Evolutionary conservation across 73 alveolate species (phyloP), one percentile per base, ranked within the genome.

Genomic region (Halteria grandinella): DNA sequence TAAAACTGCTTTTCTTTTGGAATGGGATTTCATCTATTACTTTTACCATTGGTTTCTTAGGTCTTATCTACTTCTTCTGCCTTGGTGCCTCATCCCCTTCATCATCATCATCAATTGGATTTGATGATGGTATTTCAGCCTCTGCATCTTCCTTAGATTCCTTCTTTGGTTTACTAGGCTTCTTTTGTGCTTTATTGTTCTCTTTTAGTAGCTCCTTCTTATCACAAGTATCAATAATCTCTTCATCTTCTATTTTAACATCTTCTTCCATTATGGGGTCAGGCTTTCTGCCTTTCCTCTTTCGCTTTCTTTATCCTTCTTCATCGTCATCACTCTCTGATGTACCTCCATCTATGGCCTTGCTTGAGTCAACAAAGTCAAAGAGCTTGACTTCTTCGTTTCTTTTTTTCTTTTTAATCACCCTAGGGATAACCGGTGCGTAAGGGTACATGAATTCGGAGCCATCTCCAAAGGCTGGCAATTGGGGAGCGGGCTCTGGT

Each of bases 301-400:
- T 44, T 23, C 23, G 23, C 29, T 44, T n/a, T 27, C 34, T 64
- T 23, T 6, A n/a, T 8, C 25, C 64, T 40, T 44, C 50, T 21
- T 64, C 49, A 2, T 60, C 59, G 17, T 64, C 79, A 23, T 64
- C 79, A 21, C 64, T 41, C 14, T 57, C 45, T 7, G 47, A 36
- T 5, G 47, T 7, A 11, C n/a, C 5, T 36, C 79, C 79, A n/a
- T 41, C n/a, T n/a, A 64, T 64, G 29, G 79, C 79, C 52, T 64
- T 64, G 24, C 79, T 64, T 25, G 79, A 64, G 34, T 64, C 79
- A n/a, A 64, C 79, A 25, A 64, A 64, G 39, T 64, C 79, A 39
- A 39, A 64, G 32, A 64, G 14, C 44, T 44, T 44, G 32, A 39
- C 29, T 44, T 64, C 79, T 21, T 64, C 63, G 7, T 45, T 45